Percentiles rank a stretch among this genome's conserved stretches.
These are phyloP conservation scores for Coniferiporia sulphurascens DNA, from an alignment of 1,284 basidiomycete species.

Conservation along the genomic window DNA sequence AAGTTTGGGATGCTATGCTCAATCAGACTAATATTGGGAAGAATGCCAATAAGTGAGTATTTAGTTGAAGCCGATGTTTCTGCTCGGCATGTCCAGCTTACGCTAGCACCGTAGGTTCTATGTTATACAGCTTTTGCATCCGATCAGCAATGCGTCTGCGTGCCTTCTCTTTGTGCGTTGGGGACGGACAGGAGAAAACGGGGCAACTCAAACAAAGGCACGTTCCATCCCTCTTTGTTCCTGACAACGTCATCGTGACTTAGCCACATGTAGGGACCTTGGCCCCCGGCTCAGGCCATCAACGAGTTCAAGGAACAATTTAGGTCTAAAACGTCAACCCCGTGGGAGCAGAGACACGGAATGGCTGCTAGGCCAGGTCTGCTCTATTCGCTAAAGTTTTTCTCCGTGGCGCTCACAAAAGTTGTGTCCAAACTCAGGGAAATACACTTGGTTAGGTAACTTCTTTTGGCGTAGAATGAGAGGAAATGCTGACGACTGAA, in stretches of 20 bases:
- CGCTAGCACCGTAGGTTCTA: slow-evolving; percentile 44
- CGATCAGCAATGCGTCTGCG: slow-evolving; percentile 35
- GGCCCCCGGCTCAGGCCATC: slow-evolving; percentile 34
- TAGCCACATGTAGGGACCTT: slow-evolving; percentile 31
- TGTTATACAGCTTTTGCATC: slow-evolving; percentile 57
- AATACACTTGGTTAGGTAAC: slow-evolving; percentile 56
- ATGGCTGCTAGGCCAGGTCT: slow-evolving; percentile 48
- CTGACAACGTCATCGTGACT: neutral
- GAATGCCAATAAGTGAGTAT: slow-evolving; percentile 56
- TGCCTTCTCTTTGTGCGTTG: slow-evolving; percentile 51
- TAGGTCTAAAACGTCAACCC: slow-evolving; percentile 46
- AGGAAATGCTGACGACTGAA: neutral
- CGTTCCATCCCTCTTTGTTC: neutral
- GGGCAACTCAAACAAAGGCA: slow-evolving; percentile 48
- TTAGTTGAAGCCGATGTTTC: neutral
- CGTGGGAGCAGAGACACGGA: slow-evolving; percentile 50
- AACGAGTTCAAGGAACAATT: slow-evolving; percentile 59
- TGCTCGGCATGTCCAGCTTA: neutral
- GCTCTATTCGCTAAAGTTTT: neutral
- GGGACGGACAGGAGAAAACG: slow-evolving; percentile 58
- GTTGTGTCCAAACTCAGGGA: slow-evolving; percentile 33
- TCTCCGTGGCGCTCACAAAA: neutral
- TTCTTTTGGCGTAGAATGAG: neutral
- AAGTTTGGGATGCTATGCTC: slow-evolving; percentile 63
- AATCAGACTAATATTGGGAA: slow-evolving; percentile 61